These are phyloP conservation scores for Ehretia macrophylla DNA, from an alignment of 257 asterid species.

Conservation along the genomic window DNA sequence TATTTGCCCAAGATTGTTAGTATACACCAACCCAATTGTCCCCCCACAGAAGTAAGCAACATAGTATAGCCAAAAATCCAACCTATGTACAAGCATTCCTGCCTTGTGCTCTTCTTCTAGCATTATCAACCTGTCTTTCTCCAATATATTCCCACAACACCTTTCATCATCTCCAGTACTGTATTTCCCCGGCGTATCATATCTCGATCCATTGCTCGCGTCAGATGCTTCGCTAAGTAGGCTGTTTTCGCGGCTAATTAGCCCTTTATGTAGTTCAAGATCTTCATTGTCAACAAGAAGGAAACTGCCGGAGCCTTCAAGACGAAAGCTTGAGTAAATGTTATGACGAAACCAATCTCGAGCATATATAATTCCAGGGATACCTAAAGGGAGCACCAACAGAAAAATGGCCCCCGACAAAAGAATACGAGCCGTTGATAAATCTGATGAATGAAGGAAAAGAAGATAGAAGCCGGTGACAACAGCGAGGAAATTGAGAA, in stretches of 20 bases:
- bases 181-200: constrained; percentile 13
- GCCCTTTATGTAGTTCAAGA: constrained; percentile 61
- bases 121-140: constrained; percentile 49
- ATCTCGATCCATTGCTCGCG: constrained; percentile 7
- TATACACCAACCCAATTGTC: constrained; percentile 81
- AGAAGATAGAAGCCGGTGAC: constrained; percentile 81
- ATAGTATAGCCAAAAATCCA: constrained; percentile 84
- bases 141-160: constrained; percentile 37
- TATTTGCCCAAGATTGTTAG: constrained; percentile 89
- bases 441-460: constrained; percentile 42
- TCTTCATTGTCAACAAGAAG: constrained; percentile 59
- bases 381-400: constrained; percentile 59
- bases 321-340: constrained; percentile 39
- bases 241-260: constrained; percentile 37
- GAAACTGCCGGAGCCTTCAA: constrained; percentile 51
- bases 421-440: constrained; percentile 30
- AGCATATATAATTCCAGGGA: constrained; percentile 77
- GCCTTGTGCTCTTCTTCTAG: constrained; percentile 82
- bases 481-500: constrained; percentile 44
- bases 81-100: constrained; percentile 42
- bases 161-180: constrained; percentile 21
- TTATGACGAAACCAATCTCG: constrained; percentile 54
- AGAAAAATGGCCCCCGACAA: constrained; percentile 63
- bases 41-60: constrained; percentile 80
- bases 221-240: constrained; percentile 23